Percentiles rank a stretch among this genome's conserved stretches.
These are phyloP conservation scores for Fusarium tanahbumbuense DNA, from an alignment of 2,329 filamentous ascomycete genomes.

Conservation along the genomic window DNA sequence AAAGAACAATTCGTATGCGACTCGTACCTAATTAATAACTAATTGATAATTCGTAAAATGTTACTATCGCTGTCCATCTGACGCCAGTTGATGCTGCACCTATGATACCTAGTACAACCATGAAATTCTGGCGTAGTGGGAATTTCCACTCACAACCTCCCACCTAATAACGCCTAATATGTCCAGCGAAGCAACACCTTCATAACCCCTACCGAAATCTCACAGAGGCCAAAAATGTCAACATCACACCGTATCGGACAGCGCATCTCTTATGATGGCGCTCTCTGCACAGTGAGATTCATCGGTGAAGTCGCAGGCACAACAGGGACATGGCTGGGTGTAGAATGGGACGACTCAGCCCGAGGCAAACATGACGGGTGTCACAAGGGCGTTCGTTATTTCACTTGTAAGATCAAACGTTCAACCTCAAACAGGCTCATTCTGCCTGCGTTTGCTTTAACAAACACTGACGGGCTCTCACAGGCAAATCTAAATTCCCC, in stretches of 20 bases:
- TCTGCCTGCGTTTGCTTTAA: neutral
- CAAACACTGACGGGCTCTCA: conserved; percentile 1
- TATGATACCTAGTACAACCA: neutral
- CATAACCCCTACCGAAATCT: neutral
- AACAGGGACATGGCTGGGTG: conserved; percentile 85
- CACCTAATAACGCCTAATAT: neutral
- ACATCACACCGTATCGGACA: conserved; percentile 68
- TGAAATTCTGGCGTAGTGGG: conserved; percentile 31
- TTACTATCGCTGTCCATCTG: neutral
- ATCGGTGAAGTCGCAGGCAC: conserved; percentile 81
- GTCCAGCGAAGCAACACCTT: neutral
- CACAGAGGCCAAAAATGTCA: conserved; percentile 50
- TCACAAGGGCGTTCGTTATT: conserved; percentile 83
- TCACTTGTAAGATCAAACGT: conserved; percentile 71
- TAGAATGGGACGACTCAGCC: conserved; percentile 92
- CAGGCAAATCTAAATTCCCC: conserved; percentile 70
- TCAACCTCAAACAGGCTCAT: neutral
- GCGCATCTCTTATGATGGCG: conserved; percentile 81
- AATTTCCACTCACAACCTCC: conserved; percentile 2
- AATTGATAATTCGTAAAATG: neutral
- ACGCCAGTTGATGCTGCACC: neutral
- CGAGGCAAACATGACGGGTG: conserved; percentile 93
- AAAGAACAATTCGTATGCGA: too few relatives aligned
- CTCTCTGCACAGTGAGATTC: conserved; percentile 87
- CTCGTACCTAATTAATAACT: too few relatives aligned